Evolutionary conservation across 2,329 filamentous ascomycete genomes (phyloP).

Genomic region (Cladobotryum mycophilum): DNA sequence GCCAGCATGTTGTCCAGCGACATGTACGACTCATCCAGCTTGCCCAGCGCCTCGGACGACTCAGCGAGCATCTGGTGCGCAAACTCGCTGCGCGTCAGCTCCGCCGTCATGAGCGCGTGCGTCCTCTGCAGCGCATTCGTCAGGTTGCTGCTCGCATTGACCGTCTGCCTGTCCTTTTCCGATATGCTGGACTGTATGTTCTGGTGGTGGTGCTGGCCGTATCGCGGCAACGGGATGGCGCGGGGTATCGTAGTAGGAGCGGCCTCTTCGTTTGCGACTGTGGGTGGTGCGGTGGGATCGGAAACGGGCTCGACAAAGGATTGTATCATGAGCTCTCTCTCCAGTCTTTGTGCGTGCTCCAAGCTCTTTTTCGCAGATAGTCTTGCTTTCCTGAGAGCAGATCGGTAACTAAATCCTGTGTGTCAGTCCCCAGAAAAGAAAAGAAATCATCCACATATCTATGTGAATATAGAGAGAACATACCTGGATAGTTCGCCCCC

Average conservation of each 20-base stretch:
- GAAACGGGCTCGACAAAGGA: conserved; percentile 46
- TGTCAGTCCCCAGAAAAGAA: neutral
- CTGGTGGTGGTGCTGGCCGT: conserved; percentile 27
- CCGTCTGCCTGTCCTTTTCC: conserved; percentile 64
- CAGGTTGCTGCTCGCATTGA: conserved; percentile 74
- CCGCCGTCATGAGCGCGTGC: conserved; percentile 77
- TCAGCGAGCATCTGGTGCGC: conserved; percentile 83
- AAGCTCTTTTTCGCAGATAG: conserved; percentile 70
- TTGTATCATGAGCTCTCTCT: conserved; percentile 69
- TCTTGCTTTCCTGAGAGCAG: conserved; percentile 75
- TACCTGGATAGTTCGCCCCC: conserved; percentile 67
- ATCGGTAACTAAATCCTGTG: conserved; percentile 40
- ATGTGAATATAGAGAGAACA: conserved; percentile 8
- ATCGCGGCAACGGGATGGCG: conserved; percentile 16
- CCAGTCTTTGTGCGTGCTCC: conserved; percentile 64
- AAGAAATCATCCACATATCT: neutral
- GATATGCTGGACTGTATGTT: conserved; percentile 35
- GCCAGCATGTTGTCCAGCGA: conserved; percentile 71
- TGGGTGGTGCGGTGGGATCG: conserved; percentile 22
- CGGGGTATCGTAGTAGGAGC: conserved; percentile 12
- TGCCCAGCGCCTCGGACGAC: conserved; percentile 73
- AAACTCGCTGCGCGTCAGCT: conserved; percentile 81
- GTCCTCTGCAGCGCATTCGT: conserved; percentile 78
- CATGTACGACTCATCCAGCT: conserved; percentile 74
- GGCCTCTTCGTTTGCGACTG: conserved; percentile 16